Evolutionary conservation across 345 rosid genomes (phyloP).

Genomic region (Erysimum cheiranthoides): DNA sequence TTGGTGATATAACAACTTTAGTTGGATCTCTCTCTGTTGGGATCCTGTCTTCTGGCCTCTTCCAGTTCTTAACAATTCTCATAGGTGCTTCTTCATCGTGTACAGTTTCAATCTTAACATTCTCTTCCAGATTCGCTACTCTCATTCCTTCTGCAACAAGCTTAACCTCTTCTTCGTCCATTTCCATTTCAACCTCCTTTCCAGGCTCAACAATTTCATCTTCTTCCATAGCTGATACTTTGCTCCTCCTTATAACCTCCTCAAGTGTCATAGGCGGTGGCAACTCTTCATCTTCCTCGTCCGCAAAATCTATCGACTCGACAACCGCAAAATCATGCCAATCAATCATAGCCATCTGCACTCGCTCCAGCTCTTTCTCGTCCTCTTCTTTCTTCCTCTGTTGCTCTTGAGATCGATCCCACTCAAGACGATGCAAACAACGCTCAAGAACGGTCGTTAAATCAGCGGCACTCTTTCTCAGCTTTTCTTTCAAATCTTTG

Average conservation of each 20-base stretch:
- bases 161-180: conserved; percentile 92
- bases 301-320: conserved; percentile 83
- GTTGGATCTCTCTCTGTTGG: conserved; percentile 82
- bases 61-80: conserved; percentile 94
- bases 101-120: conserved; percentile 48
- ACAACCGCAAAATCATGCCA: conserved; percentile 96
- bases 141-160: conserved; percentile 92
- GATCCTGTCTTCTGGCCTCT: conserved; percentile 91
- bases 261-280: conserved; percentile 91
- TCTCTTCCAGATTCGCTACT: conserved; percentile 69
- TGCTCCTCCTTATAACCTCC: conserved; percentile 84
- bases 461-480: conserved; percentile 60
- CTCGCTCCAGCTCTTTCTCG: conserved; percentile 84
- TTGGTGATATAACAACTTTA: conserved; percentile 80
- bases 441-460: conserved; percentile 82
- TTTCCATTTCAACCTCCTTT: conserved; percentile 92
- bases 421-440: conserved; percentile 82
- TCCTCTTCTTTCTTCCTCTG: conserved; percentile 86
- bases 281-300: conserved; percentile 85
- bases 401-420: conserved; percentile 90
- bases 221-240: conserved; percentile 66
- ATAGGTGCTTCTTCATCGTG: conserved; percentile 80
- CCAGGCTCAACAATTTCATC: conserved; percentile 81
- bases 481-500: conserved; percentile 66
- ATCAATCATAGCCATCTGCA: conserved; percentile 91